Evolutionary conservation across 179 eudicot species (phyloP).

Genomic region (Beta lomatogona): DNA sequence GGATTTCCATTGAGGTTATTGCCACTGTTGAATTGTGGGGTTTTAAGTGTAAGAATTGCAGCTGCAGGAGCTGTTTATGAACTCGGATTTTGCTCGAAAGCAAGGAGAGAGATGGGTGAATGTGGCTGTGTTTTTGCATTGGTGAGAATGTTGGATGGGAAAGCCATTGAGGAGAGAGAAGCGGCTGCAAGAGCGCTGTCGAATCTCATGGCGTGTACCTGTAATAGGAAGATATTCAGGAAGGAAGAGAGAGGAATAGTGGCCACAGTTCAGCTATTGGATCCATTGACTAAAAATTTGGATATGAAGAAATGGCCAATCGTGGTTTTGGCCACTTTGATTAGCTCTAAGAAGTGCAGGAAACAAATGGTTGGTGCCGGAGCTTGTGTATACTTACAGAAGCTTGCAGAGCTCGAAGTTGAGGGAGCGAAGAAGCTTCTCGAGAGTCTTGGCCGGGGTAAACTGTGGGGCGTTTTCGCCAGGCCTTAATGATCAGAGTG

Average conservation of each 20-base stretch:
- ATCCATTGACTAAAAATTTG: constrained; percentile 49
- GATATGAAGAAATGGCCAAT: constrained; percentile 64
- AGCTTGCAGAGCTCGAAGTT: constrained; percentile 65
- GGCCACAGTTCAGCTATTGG: constrained; percentile 61
- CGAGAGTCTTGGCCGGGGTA: constrained; percentile 61
- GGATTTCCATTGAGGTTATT: constrained; percentile 52
- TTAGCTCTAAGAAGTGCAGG: constrained; percentile 63
- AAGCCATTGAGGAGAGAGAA: constrained; percentile 72
- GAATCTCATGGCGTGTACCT: constrained; percentile 46
- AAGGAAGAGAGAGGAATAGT: constrained; percentile 77
- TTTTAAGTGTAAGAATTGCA: constrained; percentile 60
- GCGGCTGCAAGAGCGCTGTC: constrained; percentile 68
- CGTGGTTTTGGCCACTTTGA: constrained; percentile 44
- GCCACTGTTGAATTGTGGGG: constrained; percentile 56
- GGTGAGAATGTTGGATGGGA: constrained; percentile 72
- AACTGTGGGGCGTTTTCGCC: constrained; percentile 79
- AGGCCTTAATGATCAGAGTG: constrained; percentile 33
- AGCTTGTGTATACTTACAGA: constrained; percentile 60
- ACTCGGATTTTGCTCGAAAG: constrained; percentile 51
- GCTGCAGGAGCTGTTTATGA: constrained; percentile 64
- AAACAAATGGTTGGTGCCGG: constrained; percentile 72
- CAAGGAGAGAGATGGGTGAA: constrained; percentile 72
- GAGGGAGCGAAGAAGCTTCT: constrained; percentile 81
- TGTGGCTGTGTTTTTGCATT: constrained; percentile 58
- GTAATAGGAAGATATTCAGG: constrained; percentile 56